These are phyloP conservation scores for Xylariales sp. DNA, from an alignment of 2,329 filamentous ascomycete species.

Conservation along the genomic window DNA sequence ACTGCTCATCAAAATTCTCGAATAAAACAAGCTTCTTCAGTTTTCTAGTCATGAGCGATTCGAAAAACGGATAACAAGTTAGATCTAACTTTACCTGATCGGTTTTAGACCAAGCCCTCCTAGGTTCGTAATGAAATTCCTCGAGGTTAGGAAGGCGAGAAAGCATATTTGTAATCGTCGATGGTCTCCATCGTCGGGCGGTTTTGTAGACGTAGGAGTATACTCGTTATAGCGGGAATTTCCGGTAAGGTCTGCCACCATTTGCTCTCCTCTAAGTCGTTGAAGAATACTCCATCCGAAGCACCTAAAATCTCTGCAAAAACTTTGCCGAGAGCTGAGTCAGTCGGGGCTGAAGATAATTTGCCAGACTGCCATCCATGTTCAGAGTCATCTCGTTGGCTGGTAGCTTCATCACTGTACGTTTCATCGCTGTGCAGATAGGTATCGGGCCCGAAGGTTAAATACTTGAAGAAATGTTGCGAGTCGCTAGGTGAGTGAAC, in stretches of 20 bases:
- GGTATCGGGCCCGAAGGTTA: conserved; percentile 23
- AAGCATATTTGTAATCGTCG: conserved; percentile 26
- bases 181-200: conserved; percentile 29
- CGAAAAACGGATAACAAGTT: conserved; percentile 15
- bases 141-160: conserved; percentile 28
- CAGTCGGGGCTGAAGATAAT: conserved; percentile 13
- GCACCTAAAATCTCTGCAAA: conserved; percentile 28
- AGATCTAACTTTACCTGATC: conserved; percentile 25
- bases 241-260: conserved; percentile 29
- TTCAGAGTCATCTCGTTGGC: conserved; percentile 11
- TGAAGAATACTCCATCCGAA: conserved; percentile 20
- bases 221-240: conserved; percentile 24
- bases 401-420: too few relatives aligned
- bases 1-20: conserved; percentile 27
- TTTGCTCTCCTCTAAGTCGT: conserved; percentile 18
- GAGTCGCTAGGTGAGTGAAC: conserved; percentile 31
- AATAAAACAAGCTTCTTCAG: conserved; percentile 19
- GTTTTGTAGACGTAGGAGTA: conserved; percentile 32
- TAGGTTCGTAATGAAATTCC: conserved; percentile 34
- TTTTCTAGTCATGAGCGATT: conserved; percentile 12
- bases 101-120: conserved; percentile 25
- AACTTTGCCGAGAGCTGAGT: conserved; percentile 2
- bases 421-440: too few relatives aligned
- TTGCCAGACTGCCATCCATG: conserved; percentile 23
- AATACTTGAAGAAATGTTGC: conserved; percentile 31